Evolutionary conservation across 345 rosid genomes (phyloP), one percentile per base, ranked within the genome.

Genomic region (Acer saccharum): DNA sequence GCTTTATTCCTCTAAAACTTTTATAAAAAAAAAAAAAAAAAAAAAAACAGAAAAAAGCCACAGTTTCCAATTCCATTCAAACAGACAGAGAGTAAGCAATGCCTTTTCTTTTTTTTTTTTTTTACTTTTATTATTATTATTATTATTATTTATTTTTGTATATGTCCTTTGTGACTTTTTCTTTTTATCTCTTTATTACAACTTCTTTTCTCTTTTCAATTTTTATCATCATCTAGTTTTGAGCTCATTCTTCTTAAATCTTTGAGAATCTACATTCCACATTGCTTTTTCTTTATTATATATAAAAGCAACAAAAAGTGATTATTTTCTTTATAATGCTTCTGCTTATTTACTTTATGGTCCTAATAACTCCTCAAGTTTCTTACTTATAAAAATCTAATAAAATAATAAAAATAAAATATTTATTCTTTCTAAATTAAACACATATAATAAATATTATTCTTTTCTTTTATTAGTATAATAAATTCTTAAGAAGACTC

Each of bases 21-120:
- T 78, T 86, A 65, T 44, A 79, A 72, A 71, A 41, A 58, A 61
- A 44, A 68, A 50, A 77, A 64, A 1, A 4, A 74, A 76, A 62
- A 72, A 57, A 44, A 78, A 16, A 4, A 12, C 2, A 52, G 73
- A 72, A 39, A 57, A 65, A 77, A 72, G 55, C 67, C 70, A 39
- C 87, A 75, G 72, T 84, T 80, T 72, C 87, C 89, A 76, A 79
- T 81, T 81, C 85, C 80, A 80, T 88, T 88, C 86, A 84, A 84
- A 87, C 89, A 84, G 90, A 90, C 89, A 88, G 77, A 18, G 83
- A 78, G 87, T 86, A 85, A 50, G 44, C 70, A 57, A 77, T 75
- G 55, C 32, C 71, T 83, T 77, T 71, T 70, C 7, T 50, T 13
- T 50, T 13, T 50, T 48, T 12, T 29, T 29, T 2, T 60, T 48